Base-by-base conservation (phyloP, 2,329 filamentous ascomycete species). In the Sordariomycetes sp. region DNA sequence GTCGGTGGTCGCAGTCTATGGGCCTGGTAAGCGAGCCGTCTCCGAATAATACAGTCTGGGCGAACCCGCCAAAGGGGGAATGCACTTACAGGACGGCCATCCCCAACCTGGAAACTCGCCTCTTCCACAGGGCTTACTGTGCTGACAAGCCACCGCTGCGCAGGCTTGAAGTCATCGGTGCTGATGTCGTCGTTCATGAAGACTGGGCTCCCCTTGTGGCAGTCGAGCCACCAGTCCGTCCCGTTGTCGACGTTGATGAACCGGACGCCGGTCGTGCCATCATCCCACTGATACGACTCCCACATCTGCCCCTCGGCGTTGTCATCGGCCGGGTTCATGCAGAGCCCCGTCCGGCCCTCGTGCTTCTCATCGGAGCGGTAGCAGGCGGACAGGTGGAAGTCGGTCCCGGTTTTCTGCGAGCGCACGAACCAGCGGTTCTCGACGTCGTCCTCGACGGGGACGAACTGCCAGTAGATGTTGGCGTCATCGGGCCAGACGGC, bases 141-240 rank as follows among this genome's bases (percentile, higher is more conserved):
- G 3, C 65, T 67, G 63, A 71, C 65, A 50, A 71, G 60, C 70
- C 70, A 72, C 11, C 67, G 68, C 43, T 71, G 70, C 0, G 69
- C 68, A 1, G 62, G 62, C 55, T 71, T 67, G 2, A 62, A 61
- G 1, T 63, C 62, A 1, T 62, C 57, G 0, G 61, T 62, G 32
- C 65, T 61, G 11, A 65, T 61, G 3, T 67, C 62, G 7, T 61
- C 62, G 54, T 64, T 68, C 68, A 72, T 68, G 34, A 67, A 71
- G 2, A 64, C 64, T 2, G 69, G 65, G 22, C 65, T 66, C 2
- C 65, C 64, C 7, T 65, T 65, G 34, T 72, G 67, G 1, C 69
- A 66, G 18, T 72, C 70, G 34, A 72, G 62, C 16, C 65, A 65
- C 57, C 67, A 70, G 3, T 63, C 59, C 1, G 68, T 67, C 14